Percentiles rank a stretch among this genome's conserved stretches.
These are phyloP conservation scores for Euphorbia peplus DNA, from an alignment of 345 rosid species.

Conservation along the genomic window DNA sequence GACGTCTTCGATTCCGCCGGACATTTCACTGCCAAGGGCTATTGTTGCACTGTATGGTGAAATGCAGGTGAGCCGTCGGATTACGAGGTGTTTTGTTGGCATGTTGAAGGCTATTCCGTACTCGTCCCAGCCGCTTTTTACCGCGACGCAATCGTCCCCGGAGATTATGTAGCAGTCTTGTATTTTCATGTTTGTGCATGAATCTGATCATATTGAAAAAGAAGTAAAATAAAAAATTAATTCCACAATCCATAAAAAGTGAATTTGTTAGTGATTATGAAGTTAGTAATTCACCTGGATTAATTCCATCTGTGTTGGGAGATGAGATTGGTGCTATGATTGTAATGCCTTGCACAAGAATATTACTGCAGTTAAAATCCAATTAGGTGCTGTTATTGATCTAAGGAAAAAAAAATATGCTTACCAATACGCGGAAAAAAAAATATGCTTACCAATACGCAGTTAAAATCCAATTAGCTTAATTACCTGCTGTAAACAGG, in stretches of 20 bases:
- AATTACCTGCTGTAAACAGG: slow-evolving; percentile 82
- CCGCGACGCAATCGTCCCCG: slow-evolving; percentile 93
- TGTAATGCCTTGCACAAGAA: slow-evolving; percentile 70
- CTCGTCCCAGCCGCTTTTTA: slow-evolving; percentile 88
- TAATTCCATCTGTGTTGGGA: slow-evolving; percentile 92
- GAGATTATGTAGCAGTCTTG: slow-evolving; percentile 88
- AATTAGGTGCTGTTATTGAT: slow-evolving; percentile 33
- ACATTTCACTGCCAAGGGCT: slow-evolving; percentile 81
- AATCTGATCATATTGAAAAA: slow-evolving; percentile 67
- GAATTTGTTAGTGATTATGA: too few species aligned
- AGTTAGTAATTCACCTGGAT: too few species aligned
- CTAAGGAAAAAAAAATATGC: neutral
- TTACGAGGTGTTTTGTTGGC: slow-evolving; percentile 63
- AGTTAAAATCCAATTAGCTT: neutral
- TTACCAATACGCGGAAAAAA: too few species aligned
- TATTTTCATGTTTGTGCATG: slow-evolving; percentile 79
- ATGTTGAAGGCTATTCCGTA: slow-evolving; percentile 64
- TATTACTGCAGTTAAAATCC: slow-evolving; percentile 43
- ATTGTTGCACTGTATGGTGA: slow-evolving; percentile 75
- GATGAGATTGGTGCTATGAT: slow-evolving; percentile 81
- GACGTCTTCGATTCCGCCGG: slow-evolving; percentile 73
- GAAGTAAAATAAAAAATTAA: too few species aligned
- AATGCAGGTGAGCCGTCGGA: slow-evolving; percentile 64
- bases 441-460: too few species aligned
- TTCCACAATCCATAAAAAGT: too few species aligned